These are phyloP conservation scores for Seiridium cupressi DNA, from an alignment of 2,329 filamentous ascomycete species.

Conservation along the genomic window DNA sequence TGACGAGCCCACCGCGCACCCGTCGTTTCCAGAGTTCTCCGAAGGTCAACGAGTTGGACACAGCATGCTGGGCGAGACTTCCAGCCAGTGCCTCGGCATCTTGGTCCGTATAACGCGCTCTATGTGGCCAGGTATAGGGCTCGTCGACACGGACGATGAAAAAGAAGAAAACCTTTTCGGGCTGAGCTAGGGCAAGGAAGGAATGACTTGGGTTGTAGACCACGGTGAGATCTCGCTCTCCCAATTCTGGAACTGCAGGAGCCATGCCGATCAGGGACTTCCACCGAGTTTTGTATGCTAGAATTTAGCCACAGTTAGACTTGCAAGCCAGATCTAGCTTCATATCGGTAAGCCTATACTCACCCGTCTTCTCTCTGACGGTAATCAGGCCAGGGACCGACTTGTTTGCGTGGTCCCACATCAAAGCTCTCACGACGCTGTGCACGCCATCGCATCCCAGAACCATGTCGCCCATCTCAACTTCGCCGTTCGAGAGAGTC, in stretches of 20 bases:
- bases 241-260: no score
- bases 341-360: neutral
- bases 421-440: constrained; percentile 12
- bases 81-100: constrained; percentile 18
- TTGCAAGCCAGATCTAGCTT: no score
- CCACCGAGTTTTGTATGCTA: no score
- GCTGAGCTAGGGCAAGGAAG: constrained; percentile 5
- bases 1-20: constrained; percentile 19
- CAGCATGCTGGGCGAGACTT: constrained; percentile 17
- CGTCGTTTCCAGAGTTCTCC: constrained; percentile 23
- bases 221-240: neutral
- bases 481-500: constrained; percentile 6
- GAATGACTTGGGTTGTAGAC: constrained; percentile 7
- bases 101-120: constrained; percentile 9
- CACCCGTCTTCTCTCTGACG: constrained; percentile 12
- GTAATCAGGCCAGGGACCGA: constrained; percentile 14
- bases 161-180: constrained; percentile 10
- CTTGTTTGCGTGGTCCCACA: constrained; percentile 20
- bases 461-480: constrained; percentile 13
- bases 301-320: no score
- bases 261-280: no score
- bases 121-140: constrained; percentile 4
- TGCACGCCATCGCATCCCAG: constrained; percentile 15
- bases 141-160: constrained; percentile 9
- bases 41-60: constrained; percentile 23